A percentile compares a stretch with the other conserved stretches of the same genome.
These are phyloP conservation scores for Penicillium sclerotiorum DNA, from an alignment of 2,329 filamentous ascomycete species.

Conservation along the genomic window DNA sequence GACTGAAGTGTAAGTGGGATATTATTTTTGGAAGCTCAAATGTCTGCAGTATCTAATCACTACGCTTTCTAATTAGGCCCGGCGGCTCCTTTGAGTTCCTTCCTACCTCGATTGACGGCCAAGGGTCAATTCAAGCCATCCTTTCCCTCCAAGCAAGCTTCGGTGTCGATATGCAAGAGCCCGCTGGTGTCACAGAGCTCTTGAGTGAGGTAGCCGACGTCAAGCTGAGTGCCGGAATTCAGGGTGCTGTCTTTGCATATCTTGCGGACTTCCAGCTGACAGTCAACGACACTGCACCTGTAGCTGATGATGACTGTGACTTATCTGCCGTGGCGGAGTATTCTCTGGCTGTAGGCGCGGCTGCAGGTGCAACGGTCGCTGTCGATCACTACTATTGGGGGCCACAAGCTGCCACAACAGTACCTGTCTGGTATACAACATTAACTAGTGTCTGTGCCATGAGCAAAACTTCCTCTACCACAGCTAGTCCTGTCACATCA, in stretches of 20 bases:
- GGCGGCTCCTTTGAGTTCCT: conserved; percentile 61
- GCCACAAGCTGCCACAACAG: conserved; percentile 48
- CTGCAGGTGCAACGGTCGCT: conserved; percentile 56
- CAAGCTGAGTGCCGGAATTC: conserved; percentile 49
- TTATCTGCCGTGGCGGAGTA: conserved; percentile 55
- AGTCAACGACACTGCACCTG: conserved; percentile 45
- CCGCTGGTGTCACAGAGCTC: conserved; percentile 1
- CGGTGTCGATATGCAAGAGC: conserved; percentile 18
- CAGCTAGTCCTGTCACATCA: conserved; percentile 30
- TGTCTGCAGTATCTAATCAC: neutral
- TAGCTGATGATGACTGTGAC: conserved; percentile 45
- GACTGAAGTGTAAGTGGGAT: conserved; percentile 52
- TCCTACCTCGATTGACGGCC: conserved; percentile 54
- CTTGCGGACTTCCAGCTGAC: conserved; percentile 59
- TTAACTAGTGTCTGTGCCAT: conserved; percentile 50
- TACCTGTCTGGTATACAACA: conserved; percentile 58
- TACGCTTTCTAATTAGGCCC: conserved; percentile 46
- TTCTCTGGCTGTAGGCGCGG: conserved; percentile 55
- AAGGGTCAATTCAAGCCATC: conserved; percentile 30
- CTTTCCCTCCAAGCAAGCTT: conserved; percentile 32
- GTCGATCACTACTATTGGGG: conserved; percentile 54
- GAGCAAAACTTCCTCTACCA: too few species aligned
- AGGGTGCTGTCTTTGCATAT: conserved; percentile 54
- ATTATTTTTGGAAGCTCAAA: neutral
- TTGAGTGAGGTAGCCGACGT: conserved; percentile 17